Percentiles rank a stretch among this genome's conserved stretches.
Evolutionary conservation across 139 green algal genomes (phyloP).

Genomic region (Chlorella ohadii): DNA sequence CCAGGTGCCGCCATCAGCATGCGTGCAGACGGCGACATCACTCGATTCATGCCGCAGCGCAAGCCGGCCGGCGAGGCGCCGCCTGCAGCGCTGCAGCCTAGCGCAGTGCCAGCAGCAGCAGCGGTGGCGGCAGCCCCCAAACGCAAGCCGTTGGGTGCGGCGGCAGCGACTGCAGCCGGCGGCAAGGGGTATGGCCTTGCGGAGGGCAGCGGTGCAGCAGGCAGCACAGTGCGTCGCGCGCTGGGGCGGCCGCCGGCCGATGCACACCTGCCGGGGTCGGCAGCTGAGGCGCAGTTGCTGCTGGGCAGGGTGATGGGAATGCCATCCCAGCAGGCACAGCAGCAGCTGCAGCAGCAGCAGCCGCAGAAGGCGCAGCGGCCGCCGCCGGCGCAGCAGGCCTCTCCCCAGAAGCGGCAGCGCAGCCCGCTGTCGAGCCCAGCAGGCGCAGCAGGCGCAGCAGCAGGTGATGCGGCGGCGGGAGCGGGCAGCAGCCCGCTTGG

Average conservation of each 20-base stretch:
- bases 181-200: not conserved
- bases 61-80: not conserved
- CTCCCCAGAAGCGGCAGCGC: slow-evolving; percentile 7
- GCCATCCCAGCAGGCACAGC: not conserved
- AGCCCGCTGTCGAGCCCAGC: not conserved
- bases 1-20: not conserved
- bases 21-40: not conserved
- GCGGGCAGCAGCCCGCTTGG: not conserved
- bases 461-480: not conserved
- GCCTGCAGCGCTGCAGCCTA: not conserved
- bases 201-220: not conserved
- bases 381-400: not conserved
- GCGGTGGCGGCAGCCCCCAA: not conserved
- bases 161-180: not conserved
- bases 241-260: not conserved
- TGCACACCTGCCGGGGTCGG: not conserved
- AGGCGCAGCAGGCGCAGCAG: not conserved
- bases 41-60: not conserved
- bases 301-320: not conserved
- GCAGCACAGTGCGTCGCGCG: not conserved
- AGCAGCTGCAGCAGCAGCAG: not conserved
- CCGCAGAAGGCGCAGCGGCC: not conserved
- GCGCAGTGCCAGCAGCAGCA: not conserved
- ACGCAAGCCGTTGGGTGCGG: not conserved
- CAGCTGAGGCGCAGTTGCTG: not conserved